A percentile compares a stretch with the other conserved stretches of the same genome.
Evolutionary conservation across 1,284 basidiomycete genomes (phyloP).

Genomic region (Boletus semigastroideus): DNA sequence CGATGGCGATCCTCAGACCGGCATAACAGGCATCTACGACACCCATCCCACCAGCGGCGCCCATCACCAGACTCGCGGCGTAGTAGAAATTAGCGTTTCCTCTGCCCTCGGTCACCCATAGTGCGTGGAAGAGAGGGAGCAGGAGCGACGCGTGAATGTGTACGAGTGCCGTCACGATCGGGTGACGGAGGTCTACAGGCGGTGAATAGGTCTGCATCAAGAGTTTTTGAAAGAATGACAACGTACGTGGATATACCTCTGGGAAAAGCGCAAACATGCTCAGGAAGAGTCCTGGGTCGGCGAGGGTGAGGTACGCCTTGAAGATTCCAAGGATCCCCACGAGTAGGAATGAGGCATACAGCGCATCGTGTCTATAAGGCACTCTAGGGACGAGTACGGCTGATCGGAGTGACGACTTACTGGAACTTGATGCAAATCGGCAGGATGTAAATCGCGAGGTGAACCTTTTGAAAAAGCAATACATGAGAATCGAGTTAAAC

Average conservation of each 20-base stretch:
- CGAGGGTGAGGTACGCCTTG: constrained; percentile 91
- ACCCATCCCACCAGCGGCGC: constrained; percentile 81
- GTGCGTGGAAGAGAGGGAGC: constrained; percentile 86
- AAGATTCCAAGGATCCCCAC: constrained; percentile 81
- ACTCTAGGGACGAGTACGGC: neutral
- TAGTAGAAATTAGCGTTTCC: constrained; percentile 99
- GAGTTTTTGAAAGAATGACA: neutral
- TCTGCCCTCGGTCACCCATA: constrained; percentile 91
- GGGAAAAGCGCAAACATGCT: constrained; percentile 82
- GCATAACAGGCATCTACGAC: constrained; percentile 83
- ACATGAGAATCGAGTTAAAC: neutral
- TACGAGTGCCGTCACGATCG: constrained; percentile 82
- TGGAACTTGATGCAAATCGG: constrained; percentile 89
- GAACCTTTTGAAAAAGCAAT: constrained; percentile 53
- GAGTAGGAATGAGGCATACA: constrained; percentile 80
- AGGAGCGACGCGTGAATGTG: constrained; percentile 86
- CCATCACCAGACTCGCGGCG: constrained; percentile 92
- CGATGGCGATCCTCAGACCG: constrained; percentile 69
- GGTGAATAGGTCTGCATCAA: constrained; percentile 20
- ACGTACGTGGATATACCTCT: constrained; percentile 80
- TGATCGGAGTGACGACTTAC: constrained; percentile 38
- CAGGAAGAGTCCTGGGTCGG: constrained; percentile 86
- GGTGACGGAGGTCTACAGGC: constrained; percentile 76
- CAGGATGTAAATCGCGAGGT: constrained; percentile 80
- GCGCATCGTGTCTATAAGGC: constrained; percentile 69